Base-by-base conservation (phyloP, 805 yeast species). In the Kodamaea lidongshanica region DNA sequence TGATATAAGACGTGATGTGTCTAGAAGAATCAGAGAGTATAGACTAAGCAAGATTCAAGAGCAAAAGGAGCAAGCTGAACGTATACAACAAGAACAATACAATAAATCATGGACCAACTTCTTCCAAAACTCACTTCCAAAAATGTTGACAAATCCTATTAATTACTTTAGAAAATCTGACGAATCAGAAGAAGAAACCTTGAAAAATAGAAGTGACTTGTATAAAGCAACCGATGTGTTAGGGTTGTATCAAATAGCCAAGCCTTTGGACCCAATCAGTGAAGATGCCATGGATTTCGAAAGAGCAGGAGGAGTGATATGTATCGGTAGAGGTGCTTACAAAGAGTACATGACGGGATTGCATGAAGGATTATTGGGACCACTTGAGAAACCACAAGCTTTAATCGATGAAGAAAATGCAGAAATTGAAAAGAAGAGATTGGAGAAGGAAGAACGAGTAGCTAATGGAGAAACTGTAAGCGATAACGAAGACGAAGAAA, bases 341-440 rank as follows among this genome's bases (percentile, higher is more conserved):
- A 89, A 89, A 54, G 99, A 92, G 64, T 92, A 86, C 51, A 52
- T 92, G 31, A 69, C 72, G 25, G 99, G 99, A 7, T 52, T 92
- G 7, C 96, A 92, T 45, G 98, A 92, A 61, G 98, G 98, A 5
- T 67, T 92, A 50, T 57, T 92, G 26, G 98, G 98, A 0, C 97
- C 97, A 2, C 61, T 89, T 35, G 86, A 63, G 22, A 51, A 50
- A 32, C 67, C 65, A 2, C 57, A 48, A 15, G 70, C 61, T 14
- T 32, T 48, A 16, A 32, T 42, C 21, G 50, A 43, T 17, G 50
- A 38, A 26, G 54, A 48, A 25, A 28, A 20, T 6, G 25, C 26
- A 18, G 26, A 27, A 4, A 40, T 22, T 16, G 37, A 30, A 12
- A 42, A 28, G 19, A 44, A 40, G 38, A 28, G 37, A 25, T 31